A percentile compares a stretch with the other conserved stretches of the same genome.
phyloP scores from a whole-genome alignment of 345 rosid species.

The Gynandropsis gynandra region DNA sequence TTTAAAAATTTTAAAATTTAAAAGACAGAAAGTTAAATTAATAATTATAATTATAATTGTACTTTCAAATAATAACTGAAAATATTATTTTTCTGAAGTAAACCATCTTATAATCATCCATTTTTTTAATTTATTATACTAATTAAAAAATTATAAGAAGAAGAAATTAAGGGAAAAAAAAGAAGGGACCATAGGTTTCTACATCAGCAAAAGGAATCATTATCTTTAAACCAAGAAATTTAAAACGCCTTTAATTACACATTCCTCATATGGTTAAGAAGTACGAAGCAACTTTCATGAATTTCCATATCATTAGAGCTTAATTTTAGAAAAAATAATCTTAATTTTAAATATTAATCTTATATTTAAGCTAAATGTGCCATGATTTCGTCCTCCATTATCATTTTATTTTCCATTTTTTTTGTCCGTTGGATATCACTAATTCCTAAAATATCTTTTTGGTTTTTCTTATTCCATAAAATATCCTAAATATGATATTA shows the following conservation, averaged over 20 bases:
- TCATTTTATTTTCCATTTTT: background rate
- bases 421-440: background rate
- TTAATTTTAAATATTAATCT: slow-evolving; percentile 24
- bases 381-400: background rate
- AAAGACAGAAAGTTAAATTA: too few relatives aligned
- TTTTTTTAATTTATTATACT: too few relatives aligned
- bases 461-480: too few relatives aligned
- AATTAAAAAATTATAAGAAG: background rate
- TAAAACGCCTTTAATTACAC: slow-evolving; percentile 27
- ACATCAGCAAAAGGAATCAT: slow-evolving; percentile 41
- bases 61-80: too few relatives aligned
- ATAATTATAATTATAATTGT: too few relatives aligned
- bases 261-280: slow-evolving; percentile 33
- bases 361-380: background rate
- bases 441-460: too few relatives aligned
- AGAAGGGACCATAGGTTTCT: slow-evolving; percentile 34
- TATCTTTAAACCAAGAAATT: slow-evolving; percentile 44
- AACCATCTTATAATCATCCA: too few relatives aligned
- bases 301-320: slow-evolving; percentile 22
- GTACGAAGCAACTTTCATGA: slow-evolving; percentile 40
- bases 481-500: too few relatives aligned
- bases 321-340: slow-evolving; percentile 32
- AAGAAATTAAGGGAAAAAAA: slow-evolving; percentile 26
- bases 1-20: too few relatives aligned
- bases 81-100: too few relatives aligned